phyloP scores from a whole-genome alignment of 106 monocot species.

The Xerophyta viscosa region DNA sequence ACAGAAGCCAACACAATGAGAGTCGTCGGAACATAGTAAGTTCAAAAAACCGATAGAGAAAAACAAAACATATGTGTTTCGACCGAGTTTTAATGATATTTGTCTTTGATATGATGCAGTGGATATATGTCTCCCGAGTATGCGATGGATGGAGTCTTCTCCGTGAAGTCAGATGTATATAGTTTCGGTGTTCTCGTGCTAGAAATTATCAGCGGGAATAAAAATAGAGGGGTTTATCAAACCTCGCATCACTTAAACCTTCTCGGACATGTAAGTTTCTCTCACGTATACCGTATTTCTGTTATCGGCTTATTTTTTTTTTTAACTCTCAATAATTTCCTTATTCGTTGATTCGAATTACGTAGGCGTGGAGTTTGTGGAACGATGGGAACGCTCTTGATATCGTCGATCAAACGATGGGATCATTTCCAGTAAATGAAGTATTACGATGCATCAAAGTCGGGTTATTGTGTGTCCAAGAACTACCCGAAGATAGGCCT shows the following conservation, averaged over 20 bases:
- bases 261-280: slow-evolving; percentile 16
- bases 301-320: not conserved
- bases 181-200: slow-evolving; percentile 33
- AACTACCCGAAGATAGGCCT: slow-evolving; percentile 15
- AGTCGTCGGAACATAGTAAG: slow-evolving; percentile 48
- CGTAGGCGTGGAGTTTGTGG: slow-evolving; percentile 32
- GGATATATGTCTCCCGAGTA: slow-evolving; percentile 49
- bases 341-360: no score
- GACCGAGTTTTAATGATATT: not conserved
- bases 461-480: slow-evolving; percentile 21
- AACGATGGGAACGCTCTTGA: slow-evolving; percentile 14
- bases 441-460: slow-evolving; percentile 12
- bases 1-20: slow-evolving; percentile 11
- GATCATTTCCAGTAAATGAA: not conserved
- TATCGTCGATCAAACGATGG: slow-evolving; percentile 16
- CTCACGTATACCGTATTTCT: not conserved
- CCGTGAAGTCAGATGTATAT: slow-evolving; percentile 35
- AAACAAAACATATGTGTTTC: not conserved
- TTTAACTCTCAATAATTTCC: not conserved
- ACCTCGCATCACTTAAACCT: slow-evolving; percentile 10
- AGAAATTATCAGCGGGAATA: slow-evolving; percentile 31
- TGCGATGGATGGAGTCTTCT: slow-evolving; percentile 32
- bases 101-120: slow-evolving; percentile 8
- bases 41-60: not conserved
- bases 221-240: slow-evolving; percentile 17